Evolutionary conservation across 805 yeast species (phyloP).

Genomic region (Candida xyloterini): DNA sequence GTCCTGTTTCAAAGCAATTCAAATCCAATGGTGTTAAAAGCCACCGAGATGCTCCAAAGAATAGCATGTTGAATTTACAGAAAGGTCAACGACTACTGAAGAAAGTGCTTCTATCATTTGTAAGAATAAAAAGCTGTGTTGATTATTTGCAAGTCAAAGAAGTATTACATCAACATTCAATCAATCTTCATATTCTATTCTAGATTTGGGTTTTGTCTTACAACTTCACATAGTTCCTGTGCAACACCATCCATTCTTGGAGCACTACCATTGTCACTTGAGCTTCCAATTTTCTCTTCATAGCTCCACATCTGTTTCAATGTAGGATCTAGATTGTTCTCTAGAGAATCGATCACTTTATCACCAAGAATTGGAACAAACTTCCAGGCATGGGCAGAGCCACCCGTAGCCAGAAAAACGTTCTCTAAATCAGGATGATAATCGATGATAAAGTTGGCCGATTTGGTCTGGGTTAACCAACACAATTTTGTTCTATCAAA

Average conservation of each 20-base stretch:
- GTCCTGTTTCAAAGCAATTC: not conserved
- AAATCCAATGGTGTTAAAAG: not conserved
- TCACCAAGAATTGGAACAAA: slow-evolving; percentile 28
- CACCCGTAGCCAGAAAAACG: slow-evolving; percentile 27
- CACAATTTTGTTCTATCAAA: slow-evolving; percentile 28
- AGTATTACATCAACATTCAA: not conserved
- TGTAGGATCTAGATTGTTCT: slow-evolving; percentile 18
- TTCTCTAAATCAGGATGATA: slow-evolving; percentile 22
- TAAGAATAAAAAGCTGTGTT: too few species aligned
- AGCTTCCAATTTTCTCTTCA: slow-evolving; percentile 16
- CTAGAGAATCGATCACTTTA: slow-evolving; percentile 24
- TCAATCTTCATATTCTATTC: not conserved
- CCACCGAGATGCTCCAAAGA: not conserved
- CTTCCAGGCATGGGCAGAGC: slow-evolving; percentile 30
- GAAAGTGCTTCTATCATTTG: too few species aligned
- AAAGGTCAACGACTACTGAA: too few species aligned
- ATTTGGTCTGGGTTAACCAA: slow-evolving; percentile 27
- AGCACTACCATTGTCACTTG: slow-evolving; percentile 25
- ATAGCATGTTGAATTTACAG: not conserved
- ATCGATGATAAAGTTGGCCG: slow-evolving; percentile 26
- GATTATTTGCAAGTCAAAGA: too few species aligned
- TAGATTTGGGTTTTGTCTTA: slow-evolving; percentile 8
- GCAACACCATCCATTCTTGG: slow-evolving; percentile 28
- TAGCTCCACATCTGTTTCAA: slow-evolving; percentile 23
- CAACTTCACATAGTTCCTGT: slow-evolving; percentile 16